These are phyloP conservation scores for Lasiodiplodia citricola DNA, from an alignment of 2,329 filamentous ascomycete species.

Conservation along the genomic window DNA sequence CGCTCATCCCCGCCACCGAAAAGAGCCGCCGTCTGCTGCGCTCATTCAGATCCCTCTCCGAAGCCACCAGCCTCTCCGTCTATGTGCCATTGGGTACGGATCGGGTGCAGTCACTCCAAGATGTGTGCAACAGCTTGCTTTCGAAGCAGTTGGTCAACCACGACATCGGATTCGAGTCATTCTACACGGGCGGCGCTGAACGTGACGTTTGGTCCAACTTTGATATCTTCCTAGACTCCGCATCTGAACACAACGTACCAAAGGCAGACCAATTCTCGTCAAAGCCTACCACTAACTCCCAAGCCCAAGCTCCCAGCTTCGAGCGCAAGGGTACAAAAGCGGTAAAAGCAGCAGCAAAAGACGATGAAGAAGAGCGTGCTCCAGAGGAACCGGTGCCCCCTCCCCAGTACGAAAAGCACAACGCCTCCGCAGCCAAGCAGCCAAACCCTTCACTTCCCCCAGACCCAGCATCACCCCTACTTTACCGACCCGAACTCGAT, in stretches of 20 bases:
- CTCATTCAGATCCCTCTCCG: background rate
- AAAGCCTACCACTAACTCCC: background rate
- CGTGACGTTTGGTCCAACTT: constrained; percentile 6
- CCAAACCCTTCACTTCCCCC: background rate
- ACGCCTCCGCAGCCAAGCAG: background rate
- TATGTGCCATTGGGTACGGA: background rate
- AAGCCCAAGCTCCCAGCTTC: background rate
- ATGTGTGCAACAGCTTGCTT: background rate
- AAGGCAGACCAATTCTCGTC: too few species aligned
- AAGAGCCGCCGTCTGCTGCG: background rate
- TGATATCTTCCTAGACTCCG: background rate
- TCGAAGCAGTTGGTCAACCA: background rate
- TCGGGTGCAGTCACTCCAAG: background rate
- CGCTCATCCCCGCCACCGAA: background rate
- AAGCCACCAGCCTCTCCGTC: background rate
- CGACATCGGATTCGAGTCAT: background rate
- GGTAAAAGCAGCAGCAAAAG: background rate
- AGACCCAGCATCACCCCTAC: background rate
- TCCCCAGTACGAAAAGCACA: background rate
- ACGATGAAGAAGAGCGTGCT: background rate
- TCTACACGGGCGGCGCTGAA: background rate
- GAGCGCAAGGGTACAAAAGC: background rate
- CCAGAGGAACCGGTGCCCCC: background rate
- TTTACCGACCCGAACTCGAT: background rate
- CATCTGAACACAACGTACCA: background rate